Evolutionary conservation across 306 rosid species (phyloP).

Genomic region (Gillenia trifoliata): DNA sequence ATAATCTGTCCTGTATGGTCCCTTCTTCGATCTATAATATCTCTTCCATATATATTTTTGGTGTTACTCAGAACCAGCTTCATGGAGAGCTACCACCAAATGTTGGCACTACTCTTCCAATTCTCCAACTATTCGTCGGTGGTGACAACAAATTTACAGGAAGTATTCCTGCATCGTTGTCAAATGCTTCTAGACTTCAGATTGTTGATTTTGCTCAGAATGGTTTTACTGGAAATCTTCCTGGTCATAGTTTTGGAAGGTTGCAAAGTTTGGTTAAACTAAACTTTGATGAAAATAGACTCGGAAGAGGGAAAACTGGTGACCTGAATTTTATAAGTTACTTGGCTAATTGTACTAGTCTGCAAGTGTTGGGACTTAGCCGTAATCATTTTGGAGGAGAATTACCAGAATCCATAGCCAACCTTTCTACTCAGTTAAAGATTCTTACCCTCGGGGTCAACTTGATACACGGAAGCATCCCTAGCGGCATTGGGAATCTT

Average conservation of each 20-base stretch:
- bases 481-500: conserved; percentile 18
- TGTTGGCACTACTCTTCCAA: neutral
- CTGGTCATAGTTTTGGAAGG: conserved; percentile 29
- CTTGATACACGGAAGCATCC: conserved; percentile 23
- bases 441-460: conserved; percentile 10
- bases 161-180: neutral
- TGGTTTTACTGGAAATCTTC: conserved; percentile 29
- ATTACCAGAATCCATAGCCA: conserved; percentile 14
- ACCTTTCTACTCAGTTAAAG: conserved; percentile 16
- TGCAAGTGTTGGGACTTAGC: neutral
- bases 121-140: neutral
- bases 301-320: conserved; percentile 14
- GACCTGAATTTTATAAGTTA: neutral
- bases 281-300: conserved; percentile 20
- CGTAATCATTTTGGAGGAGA: neutral
- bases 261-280: conserved; percentile 21
- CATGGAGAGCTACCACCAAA: conserved; percentile 37
- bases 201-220: conserved; percentile 31
- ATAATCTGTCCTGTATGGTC: conserved; percentile 29
- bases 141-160: neutral
- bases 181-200: neutral
- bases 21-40: neutral
- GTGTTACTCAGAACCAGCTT: conserved; percentile 26
- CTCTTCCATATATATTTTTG: conserved; percentile 8
- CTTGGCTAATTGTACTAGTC: neutral